These are phyloP conservation scores for Nannizzia gypsea DNA, from an alignment of 2,329 filamentous ascomycete genomes.

Conservation along the genomic window DNA sequence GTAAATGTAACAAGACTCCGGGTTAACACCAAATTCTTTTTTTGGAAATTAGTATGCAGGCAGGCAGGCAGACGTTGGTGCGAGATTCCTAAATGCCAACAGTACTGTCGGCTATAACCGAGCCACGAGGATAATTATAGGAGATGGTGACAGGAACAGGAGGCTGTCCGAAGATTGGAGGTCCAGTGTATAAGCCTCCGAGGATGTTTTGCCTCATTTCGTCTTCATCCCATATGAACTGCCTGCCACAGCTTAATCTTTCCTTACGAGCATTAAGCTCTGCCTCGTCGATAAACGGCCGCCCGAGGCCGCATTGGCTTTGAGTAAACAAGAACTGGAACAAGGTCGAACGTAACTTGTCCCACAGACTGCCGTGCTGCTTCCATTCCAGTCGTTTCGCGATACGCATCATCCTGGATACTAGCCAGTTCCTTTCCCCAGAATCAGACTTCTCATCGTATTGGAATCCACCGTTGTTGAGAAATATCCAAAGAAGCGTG, in stretches of 20 bases:
- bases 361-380: slow-evolving; percentile 20
- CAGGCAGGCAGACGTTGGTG: no score
- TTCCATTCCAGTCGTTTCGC: slow-evolving; percentile 24
- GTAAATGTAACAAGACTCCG: not conserved
- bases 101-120: not conserved
- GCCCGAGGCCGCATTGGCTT: slow-evolving; percentile 22
- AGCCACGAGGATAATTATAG: not conserved
- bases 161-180: slow-evolving; percentile 6
- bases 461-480: slow-evolving; percentile 22
- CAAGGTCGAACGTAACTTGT: slow-evolving; percentile 19
- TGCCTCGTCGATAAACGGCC: slow-evolving; percentile 15
- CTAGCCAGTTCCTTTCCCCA: slow-evolving; percentile 23
- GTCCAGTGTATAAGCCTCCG: slow-evolving; percentile 14
- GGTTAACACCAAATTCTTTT: not conserved
- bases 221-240: slow-evolving; percentile 21
- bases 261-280: slow-evolving; percentile 19
- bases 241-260: slow-evolving; percentile 9
- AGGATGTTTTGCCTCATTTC: slow-evolving; percentile 21
- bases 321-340: slow-evolving; percentile 21
- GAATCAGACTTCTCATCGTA: slow-evolving; percentile 15
- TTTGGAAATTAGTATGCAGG: no score
- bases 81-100: not conserved
- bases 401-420: slow-evolving; percentile 24
- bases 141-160: not conserved
- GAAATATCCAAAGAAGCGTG: slow-evolving; percentile 23